A percentile compares a stretch with the other conserved stretches of the same genome.
Conservation (phyloP, 169 alveolate species). For the Perkinsus marinus region DNA sequence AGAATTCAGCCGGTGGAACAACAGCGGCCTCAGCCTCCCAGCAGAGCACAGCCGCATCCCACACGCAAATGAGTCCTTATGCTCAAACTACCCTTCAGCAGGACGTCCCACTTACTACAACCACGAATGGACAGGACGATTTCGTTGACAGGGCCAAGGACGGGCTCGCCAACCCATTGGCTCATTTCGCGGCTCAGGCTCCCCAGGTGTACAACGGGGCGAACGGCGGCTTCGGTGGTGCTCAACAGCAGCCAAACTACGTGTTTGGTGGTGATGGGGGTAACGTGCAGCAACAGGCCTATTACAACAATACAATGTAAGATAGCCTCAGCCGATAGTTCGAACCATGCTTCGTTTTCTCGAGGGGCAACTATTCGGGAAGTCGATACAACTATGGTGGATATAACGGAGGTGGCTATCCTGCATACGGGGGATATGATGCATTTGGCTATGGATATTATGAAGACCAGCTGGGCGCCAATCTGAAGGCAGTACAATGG, state of each 20-base stretch:
- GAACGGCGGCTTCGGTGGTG: not conserved
- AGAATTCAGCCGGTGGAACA: not conserved
- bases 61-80: not conserved
- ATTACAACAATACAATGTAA: not conserved
- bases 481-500: constrained; percentile 60
- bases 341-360: not conserved
- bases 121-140: not conserved
- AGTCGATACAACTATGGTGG: not conserved
- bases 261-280: not conserved
- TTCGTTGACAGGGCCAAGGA: not conserved
- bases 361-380: not conserved
- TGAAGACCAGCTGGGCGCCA: constrained; percentile 38
- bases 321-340: not conserved
- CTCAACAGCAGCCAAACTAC: not conserved
- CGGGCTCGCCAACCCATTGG: not conserved
- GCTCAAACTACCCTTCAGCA: not conserved
- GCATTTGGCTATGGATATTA: not conserved
- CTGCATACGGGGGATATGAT: not conserved
- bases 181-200: not conserved
- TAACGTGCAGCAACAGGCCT: not conserved
- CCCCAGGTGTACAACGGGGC: not conserved
- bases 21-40: not conserved
- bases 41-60: not conserved
- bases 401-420: not conserved
- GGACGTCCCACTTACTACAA: not conserved